Percentiles rank a stretch among this genome's conserved stretches.
Conservation (phyloP, 2,329 filamentous ascomycete genomes). For the Trichoderma polysporum region DNA sequence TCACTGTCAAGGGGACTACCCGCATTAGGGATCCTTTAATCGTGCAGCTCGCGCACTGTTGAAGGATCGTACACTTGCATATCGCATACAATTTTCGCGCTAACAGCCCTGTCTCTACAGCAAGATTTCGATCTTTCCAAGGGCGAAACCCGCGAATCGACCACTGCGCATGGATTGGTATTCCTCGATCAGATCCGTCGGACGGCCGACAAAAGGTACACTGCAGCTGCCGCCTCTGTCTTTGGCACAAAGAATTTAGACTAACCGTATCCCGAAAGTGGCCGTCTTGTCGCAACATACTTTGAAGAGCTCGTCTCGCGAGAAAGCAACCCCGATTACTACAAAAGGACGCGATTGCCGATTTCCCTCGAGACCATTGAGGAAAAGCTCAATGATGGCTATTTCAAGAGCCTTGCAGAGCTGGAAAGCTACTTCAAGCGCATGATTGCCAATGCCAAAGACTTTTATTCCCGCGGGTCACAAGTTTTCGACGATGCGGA, state of each 20-base stretch:
- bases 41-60: not conserved
- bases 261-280: slow-evolving; percentile 46
- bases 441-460: slow-evolving; percentile 84
- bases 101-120: slow-evolving; percentile 13
- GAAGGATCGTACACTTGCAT: not conserved
- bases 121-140: slow-evolving; percentile 50
- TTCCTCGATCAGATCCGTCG: slow-evolving; percentile 74
- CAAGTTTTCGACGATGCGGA: slow-evolving; percentile 80
- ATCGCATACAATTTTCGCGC: slow-evolving; percentile 4
- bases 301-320: slow-evolving; percentile 72
- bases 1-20: not conserved
- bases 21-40: not conserved
- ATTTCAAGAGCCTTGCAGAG: slow-evolving; percentile 69
- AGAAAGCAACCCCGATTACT: slow-evolving; percentile 70
- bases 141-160: slow-evolving; percentile 66
- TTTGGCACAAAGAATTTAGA: not conserved
- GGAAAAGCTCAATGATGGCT: slow-evolving; percentile 65
- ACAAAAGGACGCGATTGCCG: slow-evolving; percentile 72
- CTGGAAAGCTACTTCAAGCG: slow-evolving; percentile 85
- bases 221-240: slow-evolving; percentile 21
- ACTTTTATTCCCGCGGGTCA: slow-evolving; percentile 73
- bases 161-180: slow-evolving; percentile 67
- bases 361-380: slow-evolving; percentile 77
- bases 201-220: slow-evolving; percentile 79
- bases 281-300: slow-evolving; percentile 69